Base-by-base conservation (phyloP, 331 rosid species). In the Malus hybrid region DNA sequence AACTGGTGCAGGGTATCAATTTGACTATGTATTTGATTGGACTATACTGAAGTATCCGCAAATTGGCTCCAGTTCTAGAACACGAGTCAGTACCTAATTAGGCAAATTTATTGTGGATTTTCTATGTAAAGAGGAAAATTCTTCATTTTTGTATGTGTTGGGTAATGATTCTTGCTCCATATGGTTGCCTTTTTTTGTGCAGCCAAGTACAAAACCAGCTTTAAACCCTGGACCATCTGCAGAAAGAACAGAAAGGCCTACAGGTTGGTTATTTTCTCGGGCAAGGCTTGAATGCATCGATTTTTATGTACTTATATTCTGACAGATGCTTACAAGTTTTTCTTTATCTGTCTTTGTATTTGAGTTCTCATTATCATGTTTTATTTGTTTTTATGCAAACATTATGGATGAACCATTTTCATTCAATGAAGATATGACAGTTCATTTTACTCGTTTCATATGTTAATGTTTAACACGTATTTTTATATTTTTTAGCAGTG, bases 1-100 rank as follows among this genome's bases (percentile, higher is more conserved):
- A 76, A 64, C 57, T 84, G 79, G 68, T 75, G 82, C 96, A 95
- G 99, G 97, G 20, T 92, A 89, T 84, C 97, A 92, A 77, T 95
- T 92, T 88, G 99, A 95, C 82, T 95, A 95, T 80, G 93, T 92
- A 75, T 95, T 92, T 86, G 99, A 95, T 79, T 95, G 99, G 99
- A 95, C 99, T 54, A 84, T 90, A 75, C 81, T 95, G 87, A 92
- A 95, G 82, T 92, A 95, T 80, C 97, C 97, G 11, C 99, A 90
- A 75, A 88, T 90, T 75, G 99, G 97, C 81, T 92, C 99, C 76
- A 88, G 97, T 78, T 89, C 97, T 61, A 89, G 92, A 83, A 31
- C 93, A 69, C 82, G 91, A 67, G 99, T 95, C 28, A 83, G 97
- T 86, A 73, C 79, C 69, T 75, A 20, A 39, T 46, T 68, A 39